Base-by-base conservation (phyloP, 495 filamentous ascomycete genomes). In the Penicillium diatomitis region DNA sequence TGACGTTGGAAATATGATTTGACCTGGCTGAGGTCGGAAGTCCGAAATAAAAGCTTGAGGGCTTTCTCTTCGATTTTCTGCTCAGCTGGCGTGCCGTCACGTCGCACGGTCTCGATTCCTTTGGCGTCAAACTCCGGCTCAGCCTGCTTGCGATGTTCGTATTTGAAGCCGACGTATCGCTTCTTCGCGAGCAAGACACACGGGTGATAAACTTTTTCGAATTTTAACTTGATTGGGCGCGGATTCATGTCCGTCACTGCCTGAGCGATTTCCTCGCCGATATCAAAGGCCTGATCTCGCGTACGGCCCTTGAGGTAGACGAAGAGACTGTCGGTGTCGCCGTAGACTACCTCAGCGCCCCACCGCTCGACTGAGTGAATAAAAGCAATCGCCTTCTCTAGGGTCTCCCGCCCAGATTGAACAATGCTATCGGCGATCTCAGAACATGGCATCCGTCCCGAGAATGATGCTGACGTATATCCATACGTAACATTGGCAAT, bases 361-460 rank as follows among this genome's bases (percentile, higher is more conserved):
- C 94, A 97, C 38, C 79, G 75, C 40, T 83, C 78, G 6, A 90
- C 79, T 4, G 85, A 88, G 61, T 98, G 90, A 28, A 98, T 97
- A 41, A 91, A 75, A 3, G 87, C 87, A 52, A 96, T 96, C 28
- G 94, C 87, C 53, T 88, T 89, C 67, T 98, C 92, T 2, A 98
- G 76, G 0, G 90, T 98, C 65, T 97, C 92, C 9, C 91, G 82
- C 3, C 86, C 92, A 0, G 90, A 90, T 63, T 97, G 92, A 0
- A 97, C 92, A 60, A 98, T 97, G 67, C 88, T 95, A 69, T 98
- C 92, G 32, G 92, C 94, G 52, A 98, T 96, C 66, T 98, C 92
- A 9, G 89, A 85, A 64, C 92, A 98, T 3, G 92, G 92, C 94
- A 97, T 97, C 35, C 92, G 78, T 2, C 92, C 92, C 0, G 90